Base-by-base conservation (phyloP, 805 yeast species). In the Metschnikowia drakensbergensis region DNA sequence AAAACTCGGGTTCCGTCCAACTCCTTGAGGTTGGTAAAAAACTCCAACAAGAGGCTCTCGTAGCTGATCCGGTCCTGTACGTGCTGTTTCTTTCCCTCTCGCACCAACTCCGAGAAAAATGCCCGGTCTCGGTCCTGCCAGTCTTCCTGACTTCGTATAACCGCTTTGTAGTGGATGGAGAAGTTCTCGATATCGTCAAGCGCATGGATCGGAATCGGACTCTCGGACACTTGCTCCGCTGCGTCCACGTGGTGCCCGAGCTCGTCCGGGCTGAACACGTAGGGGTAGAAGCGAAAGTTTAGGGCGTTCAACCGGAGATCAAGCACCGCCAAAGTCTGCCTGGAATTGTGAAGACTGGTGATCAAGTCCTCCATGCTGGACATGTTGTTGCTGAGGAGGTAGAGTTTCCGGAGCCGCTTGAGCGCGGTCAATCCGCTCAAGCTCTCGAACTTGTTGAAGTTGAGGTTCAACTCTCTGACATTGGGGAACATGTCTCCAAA, bases 181-280 rank as follows among this genome's bases (percentile, higher is more conserved):
- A 79, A 79, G 25, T 75, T 77, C 53, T 77, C 81, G 25, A 79
- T 75, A 51, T 79, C 83, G 42, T 78, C 82, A 41, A 69, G 58
- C 4, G 72, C 73, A 33, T 74, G 79, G 37, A 78, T 57, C 36
- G 71, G 75, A 13, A 78, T 66, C 3, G 74, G 71, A 43, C 66
- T 66, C 51, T 30, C 52, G 5, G 32, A 9, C 8, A 26, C 10
- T 9, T 27, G 6, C 3, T 30, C 34, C n/a, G 54, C 47, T 27
- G 52, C 36, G 11, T 47, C 39, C 28, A 51, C 39, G 6, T 52
- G 53, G 30, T 55, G 56, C 26, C 64, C 72, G 4, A 45, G 45
- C 43, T 72, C 80, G 6, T 68, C 68, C 4, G 77, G 76, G 51
- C 72, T 74, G 60, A 80, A 79, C 1, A 80, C 80, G 54, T 71